Base-by-base conservation (phyloP, 2,329 filamentous ascomycete species). In the Macrophomina pseudophaseolina region DNA sequence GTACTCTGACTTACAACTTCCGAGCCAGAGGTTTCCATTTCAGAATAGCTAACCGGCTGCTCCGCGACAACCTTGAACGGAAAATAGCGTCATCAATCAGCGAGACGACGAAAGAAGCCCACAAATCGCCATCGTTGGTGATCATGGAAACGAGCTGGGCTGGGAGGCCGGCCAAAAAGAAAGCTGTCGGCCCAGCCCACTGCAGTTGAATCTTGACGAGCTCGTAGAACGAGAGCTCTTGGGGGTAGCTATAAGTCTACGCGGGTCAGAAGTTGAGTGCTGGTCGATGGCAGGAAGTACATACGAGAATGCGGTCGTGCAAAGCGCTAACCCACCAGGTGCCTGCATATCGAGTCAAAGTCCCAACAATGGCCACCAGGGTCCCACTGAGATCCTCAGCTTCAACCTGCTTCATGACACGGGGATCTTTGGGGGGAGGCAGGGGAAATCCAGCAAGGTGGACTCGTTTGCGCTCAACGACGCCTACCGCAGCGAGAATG, bases 401-500 rank as follows among this genome's bases (percentile, higher is more conserved):
- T 35, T 67, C 52, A 14, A 64, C 66, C 30, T 49, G 51, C 33
- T 65, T 62, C 16, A 56, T 49, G 23, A 66, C 46, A 28, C 1
- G 38, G n/a, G 65, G 48, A 40, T 66, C 66, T 51, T 67, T 67
- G 5, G 49, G 62, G 12, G 54, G 60, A 30, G 66, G 52, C 4
- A 60, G 12, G n/a, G 54, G 40, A 28, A 63, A 44, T 4, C 63
- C 54, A 4, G 62, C 52, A 46, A 66, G 44, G 16, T 53, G 44
- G n/a, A 66, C 56, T n/a, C 63, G 54, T 54, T 73, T 79, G 66
- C 79, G 74, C 70, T 82, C 80, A 0, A 83, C 79, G 0, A 84
- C 81, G 23, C 82, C 82, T 9, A 84, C 80, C 0, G 82, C 78
- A 23, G 78, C 80, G 5, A 83, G 75, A 1, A 83, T 78, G 69